A percentile compares a stretch with the other conserved stretches of the same genome.
These are phyloP conservation scores for Daucus carota DNA, from an alignment of 129 eudicot genomes.

Conservation along the genomic window DNA sequence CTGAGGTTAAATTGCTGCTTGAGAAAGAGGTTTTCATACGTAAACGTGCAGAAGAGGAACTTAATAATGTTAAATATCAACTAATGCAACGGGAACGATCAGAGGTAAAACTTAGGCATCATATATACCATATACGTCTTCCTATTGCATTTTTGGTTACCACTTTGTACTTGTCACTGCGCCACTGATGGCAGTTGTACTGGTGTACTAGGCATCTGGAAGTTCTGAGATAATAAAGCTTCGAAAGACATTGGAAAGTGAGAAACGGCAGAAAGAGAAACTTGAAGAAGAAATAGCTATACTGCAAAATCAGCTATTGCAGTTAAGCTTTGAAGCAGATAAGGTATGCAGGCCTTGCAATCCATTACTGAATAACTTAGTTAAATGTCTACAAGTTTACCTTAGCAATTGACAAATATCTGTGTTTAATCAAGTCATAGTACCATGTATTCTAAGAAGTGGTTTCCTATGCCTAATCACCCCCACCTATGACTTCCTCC, in stretches of 20 bases:
- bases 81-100: constrained; percentile 49
- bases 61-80: constrained; percentile 46
- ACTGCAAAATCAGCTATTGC: constrained; percentile 64
- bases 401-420: background rate
- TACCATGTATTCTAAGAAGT: background rate
- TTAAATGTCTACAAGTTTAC: background rate
- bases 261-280: constrained; percentile 52
- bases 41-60: constrained; percentile 69
- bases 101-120: constrained; percentile 42
- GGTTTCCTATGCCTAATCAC: background rate
- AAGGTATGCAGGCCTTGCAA: constrained; percentile 43
- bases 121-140: background rate
- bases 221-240: constrained; percentile 61
- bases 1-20: constrained; percentile 52
- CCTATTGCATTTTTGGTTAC: background rate
- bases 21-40: constrained; percentile 52
- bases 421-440: background rate
- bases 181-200: constrained; percentile 15
- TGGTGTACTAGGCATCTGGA: constrained; percentile 47
- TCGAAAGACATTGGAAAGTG: constrained; percentile 61
- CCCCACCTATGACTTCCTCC: background rate
- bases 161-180: constrained; percentile 6
- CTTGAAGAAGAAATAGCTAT: constrained; percentile 72
- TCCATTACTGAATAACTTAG: background rate
- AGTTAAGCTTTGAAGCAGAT: constrained; percentile 86